A percentile compares a stretch with the other conserved stretches of the same genome.
Conservation (phyloP, 78 protist genomes). For the Anaeramoeba flamelloides region DNA sequence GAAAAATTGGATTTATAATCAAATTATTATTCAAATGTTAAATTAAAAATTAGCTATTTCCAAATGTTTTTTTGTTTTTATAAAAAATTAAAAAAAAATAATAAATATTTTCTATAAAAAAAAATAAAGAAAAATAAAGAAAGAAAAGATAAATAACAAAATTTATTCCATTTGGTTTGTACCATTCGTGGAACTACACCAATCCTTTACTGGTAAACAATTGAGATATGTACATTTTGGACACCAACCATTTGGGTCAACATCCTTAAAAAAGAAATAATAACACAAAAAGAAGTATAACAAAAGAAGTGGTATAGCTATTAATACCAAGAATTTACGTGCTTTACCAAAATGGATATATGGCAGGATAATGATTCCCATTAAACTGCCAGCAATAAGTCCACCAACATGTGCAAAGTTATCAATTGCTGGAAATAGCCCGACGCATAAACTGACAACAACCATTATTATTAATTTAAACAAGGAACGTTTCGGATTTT, state of each 20-base stretch:
- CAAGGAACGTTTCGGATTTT: neutral
- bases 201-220: neutral
- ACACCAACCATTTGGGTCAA: neutral
- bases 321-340: neutral
- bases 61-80: too few species aligned
- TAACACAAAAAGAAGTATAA: neutral
- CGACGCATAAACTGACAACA: neutral
- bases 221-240: neutral
- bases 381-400: slow-evolving; percentile 2
- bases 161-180: too few species aligned
- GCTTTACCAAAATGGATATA: neutral
- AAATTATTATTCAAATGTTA: too few species aligned
- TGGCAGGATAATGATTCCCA: neutral
- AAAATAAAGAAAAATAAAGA: too few species aligned
- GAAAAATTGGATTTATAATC: too few species aligned
- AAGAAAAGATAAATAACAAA: too few species aligned
- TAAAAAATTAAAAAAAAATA: too few species aligned
- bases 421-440: slow-evolving; percentile 2
- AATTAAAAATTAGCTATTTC: too few species aligned
- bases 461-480: neutral
- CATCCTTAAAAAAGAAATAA: neutral
- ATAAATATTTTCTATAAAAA: too few species aligned
- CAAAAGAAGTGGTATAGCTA: neutral
- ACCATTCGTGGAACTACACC: too few species aligned
- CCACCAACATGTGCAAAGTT: slow-evolving; percentile 21